Percentiles rank a stretch among this genome's conserved stretches.
phyloP scores from a whole-genome alignment of 2,329 filamentous ascomycete species.

The Clarireedia homoeocarpa region DNA sequence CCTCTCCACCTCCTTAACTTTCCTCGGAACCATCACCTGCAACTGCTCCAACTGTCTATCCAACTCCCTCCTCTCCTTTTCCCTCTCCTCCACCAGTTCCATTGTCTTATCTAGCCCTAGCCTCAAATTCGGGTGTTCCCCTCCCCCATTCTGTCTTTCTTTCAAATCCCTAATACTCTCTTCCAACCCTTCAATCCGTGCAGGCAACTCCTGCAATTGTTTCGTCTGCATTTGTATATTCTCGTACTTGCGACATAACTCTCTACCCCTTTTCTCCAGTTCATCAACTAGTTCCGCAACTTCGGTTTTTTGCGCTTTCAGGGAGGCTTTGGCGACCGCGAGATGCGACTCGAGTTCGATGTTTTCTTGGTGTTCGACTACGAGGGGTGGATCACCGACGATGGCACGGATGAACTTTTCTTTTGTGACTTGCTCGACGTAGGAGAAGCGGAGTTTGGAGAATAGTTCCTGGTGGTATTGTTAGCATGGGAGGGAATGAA shows the following conservation, averaged over 20 bases:
- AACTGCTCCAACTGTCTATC: conserved; percentile 57
- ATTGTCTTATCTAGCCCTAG: conserved; percentile 51
- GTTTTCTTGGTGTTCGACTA: conserved; percentile 79
- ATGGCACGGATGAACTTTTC: conserved; percentile 95
- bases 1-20: conserved; percentile 58
- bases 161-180: conserved; percentile 39
- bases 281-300: conserved; percentile 66
- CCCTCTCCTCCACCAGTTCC: conserved; percentile 43
- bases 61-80: conserved; percentile 45
- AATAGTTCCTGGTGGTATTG: conserved; percentile 63
- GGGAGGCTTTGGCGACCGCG: conserved; percentile 59
- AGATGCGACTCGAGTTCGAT: conserved; percentile 65
- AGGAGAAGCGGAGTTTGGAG: conserved; percentile 91
- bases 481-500: neutral
- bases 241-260: conserved; percentile 49
- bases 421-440: conserved; percentile 97
- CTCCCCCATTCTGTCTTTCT: conserved; percentile 31
- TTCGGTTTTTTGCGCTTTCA: conserved; percentile 74
- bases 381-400: conserved; percentile 79
- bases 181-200: conserved; percentile 42
- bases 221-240: conserved; percentile 40
- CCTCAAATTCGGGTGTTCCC: conserved; percentile 34
- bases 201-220: conserved; percentile 44
- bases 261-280: conserved; percentile 57
- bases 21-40: conserved; percentile 54